Evolutionary conservation across 1,284 basidiomycete species (phyloP), one percentile per base, ranked within the genome.

Genomic region (Tylopilus sp.): DNA sequence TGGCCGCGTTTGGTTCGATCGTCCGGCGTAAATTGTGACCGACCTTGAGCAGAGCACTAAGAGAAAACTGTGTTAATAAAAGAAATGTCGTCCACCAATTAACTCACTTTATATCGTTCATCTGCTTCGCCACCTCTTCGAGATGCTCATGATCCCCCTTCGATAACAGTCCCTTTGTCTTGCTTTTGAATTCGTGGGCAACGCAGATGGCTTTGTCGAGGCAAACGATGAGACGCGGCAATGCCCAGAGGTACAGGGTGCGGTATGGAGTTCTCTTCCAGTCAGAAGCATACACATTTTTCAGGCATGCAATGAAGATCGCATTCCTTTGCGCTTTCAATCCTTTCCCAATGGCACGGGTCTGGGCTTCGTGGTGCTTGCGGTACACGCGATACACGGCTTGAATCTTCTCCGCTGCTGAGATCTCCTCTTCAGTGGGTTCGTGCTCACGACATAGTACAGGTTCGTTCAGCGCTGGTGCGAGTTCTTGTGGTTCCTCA

Each of bases 151-250:
- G 68, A 26, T 60, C 46, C 17, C 61, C 72, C 14, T 61, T 53
- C 19, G 26, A 59, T 14, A 74, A 57, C 17, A 69, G 65, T 42
- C 69, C 63, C 57, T 72, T 78, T 3, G 68, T 71, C 22, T 61
- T 57, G 10, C 40, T 61, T 61, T 77, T 80, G 19, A 60, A 58
- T 2, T 64, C 56, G 32, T 65, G 54, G 2, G 71, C 60, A 22
- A 68, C 50, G 1, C 57, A 47, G 11, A 70, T 64, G 11, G 72
- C 65, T 20, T 65, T 60, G 24, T 81, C 74, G 19, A 84, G 68
- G 53, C 72, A 79, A 4, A 76, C 62, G 22, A 81, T 67, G 5
- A 80, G 62, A 56, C 75, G 76, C 1, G 82, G 79, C 6, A 84
- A 65, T 7, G 79, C 75, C 1, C 80, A 80, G 4, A 81, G 69